Percentiles rank a stretch among this genome's conserved stretches.
phyloP scores from a whole-genome alignment of 1,284 basidiomycete genomes.

The Rhodotorula sp. region DNA sequence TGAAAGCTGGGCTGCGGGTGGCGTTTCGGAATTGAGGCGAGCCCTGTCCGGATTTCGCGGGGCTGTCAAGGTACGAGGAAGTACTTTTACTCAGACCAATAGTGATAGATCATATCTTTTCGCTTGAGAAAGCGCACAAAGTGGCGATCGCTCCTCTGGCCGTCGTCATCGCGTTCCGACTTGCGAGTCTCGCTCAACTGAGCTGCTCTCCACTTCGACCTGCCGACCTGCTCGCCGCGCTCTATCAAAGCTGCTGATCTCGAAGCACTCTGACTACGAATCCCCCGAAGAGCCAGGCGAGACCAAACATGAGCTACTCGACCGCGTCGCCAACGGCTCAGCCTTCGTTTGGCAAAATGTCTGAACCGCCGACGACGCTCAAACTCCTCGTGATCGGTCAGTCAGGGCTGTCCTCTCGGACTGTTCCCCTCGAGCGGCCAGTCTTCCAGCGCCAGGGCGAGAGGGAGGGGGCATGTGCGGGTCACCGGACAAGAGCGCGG shows the following conservation, averaged over 20 bases:
- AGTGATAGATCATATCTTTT: too few relatives aligned
- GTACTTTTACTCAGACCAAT: too few relatives aligned
- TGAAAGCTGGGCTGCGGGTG: background rate
- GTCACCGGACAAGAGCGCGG: too few relatives aligned
- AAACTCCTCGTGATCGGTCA: conserved; percentile 41
- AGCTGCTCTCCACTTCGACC: background rate
- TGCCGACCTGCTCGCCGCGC: background rate
- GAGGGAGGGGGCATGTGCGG: background rate
- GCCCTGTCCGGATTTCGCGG: too few relatives aligned
- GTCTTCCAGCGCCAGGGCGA: background rate
- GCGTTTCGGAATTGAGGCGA: background rate
- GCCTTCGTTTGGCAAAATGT: conserved; percentile 22
- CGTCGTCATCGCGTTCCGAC: background rate
- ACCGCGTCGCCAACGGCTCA: conserved; percentile 11
- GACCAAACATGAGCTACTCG: conserved; percentile 1
- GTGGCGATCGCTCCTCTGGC: background rate
- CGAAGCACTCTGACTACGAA: background rate
- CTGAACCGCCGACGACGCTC: conserved; percentile 37
- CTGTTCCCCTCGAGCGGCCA: background rate
- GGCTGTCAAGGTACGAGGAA: too few relatives aligned
- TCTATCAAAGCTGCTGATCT: background rate
- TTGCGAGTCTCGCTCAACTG: background rate
- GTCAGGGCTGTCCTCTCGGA: background rate
- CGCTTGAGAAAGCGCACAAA: too few relatives aligned
- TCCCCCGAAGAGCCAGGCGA: background rate